phyloP scores from a whole-genome alignment of 768 basidiomycete species.

The Tricholoma sp. region DNA sequence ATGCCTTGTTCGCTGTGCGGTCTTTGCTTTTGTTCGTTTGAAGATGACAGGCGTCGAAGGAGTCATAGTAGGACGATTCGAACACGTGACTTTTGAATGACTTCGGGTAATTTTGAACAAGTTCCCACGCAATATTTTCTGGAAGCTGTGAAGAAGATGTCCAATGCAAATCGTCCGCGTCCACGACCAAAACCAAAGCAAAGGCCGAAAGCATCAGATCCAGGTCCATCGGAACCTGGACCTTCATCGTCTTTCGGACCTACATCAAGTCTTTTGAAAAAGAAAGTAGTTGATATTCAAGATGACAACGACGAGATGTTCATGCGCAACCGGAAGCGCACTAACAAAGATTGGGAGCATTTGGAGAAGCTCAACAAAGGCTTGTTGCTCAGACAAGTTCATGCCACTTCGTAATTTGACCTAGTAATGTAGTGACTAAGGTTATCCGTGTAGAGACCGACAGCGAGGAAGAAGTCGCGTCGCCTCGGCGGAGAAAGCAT shows the following conservation, averaged over 20 bases:
- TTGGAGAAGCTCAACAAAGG: conserved; percentile 54
- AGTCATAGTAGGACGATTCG: conserved; percentile 21
- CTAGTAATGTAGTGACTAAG: conserved; percentile 5
- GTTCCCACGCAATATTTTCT: conserved; percentile 40
- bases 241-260: conserved; percentile 18
- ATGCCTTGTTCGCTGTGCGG: conserved; percentile 35
- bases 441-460: conserved; percentile 12
- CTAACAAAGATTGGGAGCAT: conserved; percentile 51
- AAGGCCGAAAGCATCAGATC: conserved; percentile 21
- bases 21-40: conserved; percentile 43
- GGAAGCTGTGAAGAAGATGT: conserved; percentile 24
- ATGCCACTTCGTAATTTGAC: not conserved
- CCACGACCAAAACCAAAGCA: conserved; percentile 57
- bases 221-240: conserved; percentile 11
- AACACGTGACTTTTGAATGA: conserved; percentile 32
- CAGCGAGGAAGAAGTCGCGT: conserved; percentile 25
- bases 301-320: conserved; percentile 71
- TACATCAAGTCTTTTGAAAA: conserved; percentile 9
- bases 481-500: conserved; percentile 31
- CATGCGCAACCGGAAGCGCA: conserved; percentile 58
- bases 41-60: conserved; percentile 45
- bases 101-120: conserved; percentile 14
- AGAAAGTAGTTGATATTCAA: conserved; percentile 26
- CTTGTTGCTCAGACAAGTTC: conserved; percentile 21
- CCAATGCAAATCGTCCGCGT: conserved; percentile 28